Percentiles rank a stretch among this genome's conserved stretches.
Evolutionary conservation across 2,329 filamentous ascomycete species (phyloP).

Genomic region (Talaromyces sp.): DNA sequence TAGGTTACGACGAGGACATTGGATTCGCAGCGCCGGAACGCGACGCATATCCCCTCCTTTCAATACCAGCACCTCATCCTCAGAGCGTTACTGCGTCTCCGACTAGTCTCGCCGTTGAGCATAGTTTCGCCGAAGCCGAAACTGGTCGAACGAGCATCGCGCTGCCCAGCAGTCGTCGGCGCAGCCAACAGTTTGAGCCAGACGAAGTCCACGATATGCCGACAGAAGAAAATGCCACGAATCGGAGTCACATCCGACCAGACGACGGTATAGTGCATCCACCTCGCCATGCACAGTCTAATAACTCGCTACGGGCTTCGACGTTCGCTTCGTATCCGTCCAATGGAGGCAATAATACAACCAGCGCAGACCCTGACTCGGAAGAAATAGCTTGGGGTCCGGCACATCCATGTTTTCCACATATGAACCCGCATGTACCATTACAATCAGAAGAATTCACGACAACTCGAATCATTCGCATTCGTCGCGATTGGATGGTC

Average conservation of each 20-base stretch:
- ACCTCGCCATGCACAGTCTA: conserved; percentile 42
- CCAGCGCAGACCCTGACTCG: conserved; percentile 54
- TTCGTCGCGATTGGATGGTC: conserved; percentile 87
- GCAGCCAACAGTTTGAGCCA: conserved; percentile 28
- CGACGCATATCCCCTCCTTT: conserved; percentile 57
- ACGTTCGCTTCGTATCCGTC: conserved; percentile 42
- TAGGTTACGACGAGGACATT: conserved; percentile 34
- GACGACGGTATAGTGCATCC: conserved; percentile 26
- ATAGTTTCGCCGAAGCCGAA: conserved; percentile 47
- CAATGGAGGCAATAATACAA: conserved; percentile 32
- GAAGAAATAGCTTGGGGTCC: conserved; percentile 85
- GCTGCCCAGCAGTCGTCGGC: conserved; percentile 47
- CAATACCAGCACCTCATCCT: conserved; percentile 57
- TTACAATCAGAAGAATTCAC: conserved; percentile 70
- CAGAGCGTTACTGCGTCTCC: conserved; percentile 52
- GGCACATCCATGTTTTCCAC: conserved; percentile 89
- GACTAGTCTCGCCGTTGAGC: conserved; percentile 50
- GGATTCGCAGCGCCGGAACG: conserved; percentile 36
- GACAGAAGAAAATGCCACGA: conserved; percentile 28
- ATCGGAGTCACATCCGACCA: conserved; percentile 13
- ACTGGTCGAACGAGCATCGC: conserved; percentile 54
- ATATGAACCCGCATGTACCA: conserved; percentile 87
- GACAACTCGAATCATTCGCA: conserved; percentile 83
- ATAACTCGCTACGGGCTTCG: conserved; percentile 42
- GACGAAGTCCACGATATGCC: conserved; percentile 27